Conservation (phyloP, 2,329 filamentous ascomycete species). For the Coleophoma cylindrospora region DNA sequence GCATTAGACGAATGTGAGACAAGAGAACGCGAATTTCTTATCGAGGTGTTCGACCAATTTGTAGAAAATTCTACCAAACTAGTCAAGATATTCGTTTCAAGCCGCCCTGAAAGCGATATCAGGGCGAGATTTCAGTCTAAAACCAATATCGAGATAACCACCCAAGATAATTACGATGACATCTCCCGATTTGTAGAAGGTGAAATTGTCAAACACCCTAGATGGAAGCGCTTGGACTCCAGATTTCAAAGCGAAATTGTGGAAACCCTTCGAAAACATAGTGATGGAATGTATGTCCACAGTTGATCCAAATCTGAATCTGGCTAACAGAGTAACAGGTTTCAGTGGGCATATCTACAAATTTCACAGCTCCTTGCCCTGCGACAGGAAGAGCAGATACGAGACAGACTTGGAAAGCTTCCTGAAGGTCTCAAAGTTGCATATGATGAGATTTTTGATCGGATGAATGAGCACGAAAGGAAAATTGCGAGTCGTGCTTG, state of each 20-base stretch:
- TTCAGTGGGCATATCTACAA: constrained; percentile 28
- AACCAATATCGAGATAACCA: constrained; percentile 20
- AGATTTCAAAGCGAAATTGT: constrained; percentile 16
- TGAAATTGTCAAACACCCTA: constrained; percentile 15
- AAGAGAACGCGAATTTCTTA: constrained; percentile 17
- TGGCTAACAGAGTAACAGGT: constrained; percentile 16
- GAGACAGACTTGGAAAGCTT: constrained; percentile 22
- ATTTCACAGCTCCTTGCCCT: constrained; percentile 21
- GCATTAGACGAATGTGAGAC: constrained; percentile 31
- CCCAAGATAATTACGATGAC: constrained; percentile 24
- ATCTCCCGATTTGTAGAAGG: constrained; percentile 22
- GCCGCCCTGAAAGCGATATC: constrained; percentile 26
- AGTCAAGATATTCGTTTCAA: constrained; percentile 28
- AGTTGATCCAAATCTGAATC: neutral
- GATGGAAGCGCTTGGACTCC: neutral
- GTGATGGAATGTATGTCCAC: constrained; percentile 25
- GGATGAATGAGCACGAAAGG: constrained; percentile 3
- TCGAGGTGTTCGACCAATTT: constrained; percentile 21
- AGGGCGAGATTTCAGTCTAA: constrained; percentile 9
- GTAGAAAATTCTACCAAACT: constrained; percentile 17
- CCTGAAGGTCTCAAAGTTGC: constrained; percentile 20
- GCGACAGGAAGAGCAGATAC: constrained; percentile 14
- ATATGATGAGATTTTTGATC: constrained; percentile 25
- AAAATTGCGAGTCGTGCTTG: constrained; percentile 16
- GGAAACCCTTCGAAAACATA: constrained; percentile 13